phyloP scores from a whole-genome alignment of 192 early-diverging fungal species.

The Phlyctochytrium arcticum region DNA sequence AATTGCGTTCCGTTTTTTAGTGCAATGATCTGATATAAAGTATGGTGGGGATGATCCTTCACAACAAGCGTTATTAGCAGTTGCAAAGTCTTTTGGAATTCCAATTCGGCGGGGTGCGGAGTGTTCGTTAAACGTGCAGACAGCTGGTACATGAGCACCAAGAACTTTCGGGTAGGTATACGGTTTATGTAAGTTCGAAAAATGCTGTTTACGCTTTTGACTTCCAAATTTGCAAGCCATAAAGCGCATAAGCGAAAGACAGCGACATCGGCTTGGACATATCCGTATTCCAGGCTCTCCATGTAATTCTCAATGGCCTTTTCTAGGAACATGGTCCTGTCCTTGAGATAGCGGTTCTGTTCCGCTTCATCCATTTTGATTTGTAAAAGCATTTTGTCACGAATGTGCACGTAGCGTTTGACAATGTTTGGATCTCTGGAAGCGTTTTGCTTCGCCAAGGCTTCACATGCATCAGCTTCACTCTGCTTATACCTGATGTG shows the following conservation, averaged over 20 bases:
- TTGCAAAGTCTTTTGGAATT: slow-evolving; percentile 32
- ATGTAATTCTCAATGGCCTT: slow-evolving; percentile 42
- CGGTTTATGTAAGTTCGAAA: slow-evolving; percentile 16
- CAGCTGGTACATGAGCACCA: slow-evolving; percentile 40
- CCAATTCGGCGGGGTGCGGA: slow-evolving; percentile 1
- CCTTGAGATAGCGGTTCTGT: slow-evolving; percentile 18
- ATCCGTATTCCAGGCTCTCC: slow-evolving; percentile 25
- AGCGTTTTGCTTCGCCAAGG: slow-evolving; percentile 8
- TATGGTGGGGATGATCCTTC: slow-evolving; percentile 42
- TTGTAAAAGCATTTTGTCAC: slow-evolving; percentile 33
- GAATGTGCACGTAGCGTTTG: not conserved
- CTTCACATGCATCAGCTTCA: slow-evolving; percentile 29
- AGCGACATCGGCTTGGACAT: slow-evolving; percentile 30
- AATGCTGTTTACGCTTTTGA: slow-evolving; percentile 16
- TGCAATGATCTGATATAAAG: slow-evolving; percentile 43
- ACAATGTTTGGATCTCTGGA: slow-evolving; percentile 7
- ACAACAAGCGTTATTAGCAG: slow-evolving; percentile 24
- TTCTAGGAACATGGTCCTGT: slow-evolving; percentile 27
- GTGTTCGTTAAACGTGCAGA: slow-evolving; percentile 35
- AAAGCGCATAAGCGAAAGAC: slow-evolving; percentile 46
- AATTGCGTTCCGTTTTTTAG: slow-evolving; percentile 38
- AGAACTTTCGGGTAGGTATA: slow-evolving; percentile 26
- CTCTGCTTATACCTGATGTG: slow-evolving; percentile 28
- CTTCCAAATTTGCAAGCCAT: slow-evolving; percentile 43
- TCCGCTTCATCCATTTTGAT: slow-evolving; percentile 40